Base-by-base conservation (phyloP, 1,284 basidiomycete genomes). In the Uromyces viciae-fabae region DNA sequence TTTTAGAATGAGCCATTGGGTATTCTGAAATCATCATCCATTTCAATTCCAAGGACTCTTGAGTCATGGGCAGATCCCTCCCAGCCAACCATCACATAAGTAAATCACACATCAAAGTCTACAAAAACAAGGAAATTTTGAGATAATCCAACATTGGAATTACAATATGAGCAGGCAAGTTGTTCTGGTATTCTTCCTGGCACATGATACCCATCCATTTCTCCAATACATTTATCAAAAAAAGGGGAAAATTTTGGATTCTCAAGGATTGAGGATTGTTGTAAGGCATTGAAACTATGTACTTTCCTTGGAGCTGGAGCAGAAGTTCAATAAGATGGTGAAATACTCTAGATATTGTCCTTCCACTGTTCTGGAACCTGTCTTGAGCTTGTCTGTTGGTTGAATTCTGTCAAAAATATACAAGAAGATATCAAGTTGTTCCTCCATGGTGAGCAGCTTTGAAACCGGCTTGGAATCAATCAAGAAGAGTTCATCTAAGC, bases 201-300 rank as follows among this genome's bases (percentile, higher is more conserved):
- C 43, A 88, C 85, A 71, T 88, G 86, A 15, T 84, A 86, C 0
- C 87, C 86, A 84, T 88, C 87, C 33, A 88, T 84, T 31, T 87
- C 87, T 40, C 87, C 86, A 69, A 88, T 64, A 8, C 84, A 85
- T 82, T 85, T 82, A 31, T 83, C 81, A 82, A 88, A 87, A 73
- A 84, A 88, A 19, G 87, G 87, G 77, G 77, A 87, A 56, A 86
- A 85, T 88, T 85, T 82, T 0, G 85, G 83, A 76, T 87, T 86
- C 43, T 33, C 52, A 75, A 73, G 60, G 83, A 83, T 60, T n/a
- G n/a, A n/a, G 14, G 14, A 14, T n/a, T 52, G 14, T 52, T 14
- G 49, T 14, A 52, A 14, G 14, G 49, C n/a, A 14, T 52, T n/a
- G 14, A n/a, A 71, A 75, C 82, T 71, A 83, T 83, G 49, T 33